Evolutionary conservation across 106 monocot species (phyloP), one percentile per base, ranked within the genome.

Genomic region (Posidonia australis): DNA sequence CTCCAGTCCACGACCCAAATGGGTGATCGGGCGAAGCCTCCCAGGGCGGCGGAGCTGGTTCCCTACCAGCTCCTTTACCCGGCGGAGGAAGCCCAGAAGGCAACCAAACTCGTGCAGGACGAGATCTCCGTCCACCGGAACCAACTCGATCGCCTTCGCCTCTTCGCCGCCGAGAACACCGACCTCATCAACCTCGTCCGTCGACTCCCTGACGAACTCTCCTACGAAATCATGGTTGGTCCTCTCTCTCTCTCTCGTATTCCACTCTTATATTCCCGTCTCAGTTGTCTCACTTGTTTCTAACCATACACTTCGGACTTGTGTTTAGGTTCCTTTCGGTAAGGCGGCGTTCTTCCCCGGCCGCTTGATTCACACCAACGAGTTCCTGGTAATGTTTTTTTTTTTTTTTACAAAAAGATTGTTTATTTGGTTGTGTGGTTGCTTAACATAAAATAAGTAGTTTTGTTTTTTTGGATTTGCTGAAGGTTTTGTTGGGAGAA

Each of bases 341-440:
- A 73, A 84, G 42, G 87, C 84, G 5, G 96, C 96, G 13, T 96
- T 96, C 63, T 96, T 90, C 76, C 96, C 96, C 1, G 96, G 96
- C 21, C 79, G 76, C 47, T 59, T 96, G 55, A 81, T 90, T 36
- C 96, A 96, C 78, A 90, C 96, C 4, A 96, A 96, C 23, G 96
- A 96, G 70, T 75, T 96, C 54, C 1, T 87, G 82, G 94, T 88
- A 86, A 67, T n/a, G 7, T 26, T 46, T 5, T 36, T 24, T 51
- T 32, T 26, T 43, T 53, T 36, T 53, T 54, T 43, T 19, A 12
- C 9, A 26, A 18, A n/a, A n/a, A n/a, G n/a, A n/a, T n/a, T n/a
- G n/a, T n/a, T 51, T 51, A 18, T 16, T 51, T 56, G 21, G 9
- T 23, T 14, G 31, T 18, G 6, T 10, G 21, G 55, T 55, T 22